Conservation (phyloP, 495 filamentous ascomycete species). For the Podospora anserina region DNA sequence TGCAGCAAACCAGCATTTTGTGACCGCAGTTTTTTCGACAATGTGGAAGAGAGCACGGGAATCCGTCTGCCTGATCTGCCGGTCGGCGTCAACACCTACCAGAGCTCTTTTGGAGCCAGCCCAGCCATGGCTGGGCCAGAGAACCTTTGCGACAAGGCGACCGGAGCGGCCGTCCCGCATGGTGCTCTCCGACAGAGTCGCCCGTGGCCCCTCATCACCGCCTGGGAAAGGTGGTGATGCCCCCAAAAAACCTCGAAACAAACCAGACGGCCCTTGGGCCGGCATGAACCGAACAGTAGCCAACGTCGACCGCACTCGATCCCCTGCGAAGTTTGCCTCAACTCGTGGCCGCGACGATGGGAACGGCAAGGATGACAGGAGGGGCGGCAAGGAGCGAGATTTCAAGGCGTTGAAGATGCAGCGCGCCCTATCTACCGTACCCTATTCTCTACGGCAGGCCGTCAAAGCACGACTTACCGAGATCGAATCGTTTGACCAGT, state of each 20-base stretch:
- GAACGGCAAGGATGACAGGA: conserved; percentile 26
- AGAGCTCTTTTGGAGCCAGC: conserved; percentile 14
- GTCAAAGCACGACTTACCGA: conserved; percentile 68
- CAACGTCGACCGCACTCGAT: conserved; percentile 44
- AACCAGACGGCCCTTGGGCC: conserved; percentile 62
- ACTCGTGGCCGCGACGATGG: conserved; percentile 28
- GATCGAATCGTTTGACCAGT: conserved; percentile 73
- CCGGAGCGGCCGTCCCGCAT: conserved; percentile 63
- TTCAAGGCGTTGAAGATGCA: conserved; percentile 95
- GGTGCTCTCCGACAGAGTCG: conserved; percentile 72
- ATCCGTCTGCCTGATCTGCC: conserved; percentile 37
- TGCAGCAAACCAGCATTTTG: background rate
- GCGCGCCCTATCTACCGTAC: conserved; percentile 65
- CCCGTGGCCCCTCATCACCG: conserved; percentile 41
- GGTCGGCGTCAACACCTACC: conserved; percentile 22
- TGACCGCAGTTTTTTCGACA: conserved; percentile 12
- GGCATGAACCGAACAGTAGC: conserved; percentile 75
- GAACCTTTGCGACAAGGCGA: conserved; percentile 37
- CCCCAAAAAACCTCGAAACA: conserved; percentile 36
- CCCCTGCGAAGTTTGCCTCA: conserved; percentile 17
- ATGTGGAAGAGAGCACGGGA: conserved; percentile 36
- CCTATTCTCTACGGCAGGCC: conserved; percentile 65
- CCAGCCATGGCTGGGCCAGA: conserved; percentile 36
- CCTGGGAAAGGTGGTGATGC: conserved; percentile 35
- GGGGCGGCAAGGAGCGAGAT: conserved; percentile 35